Evolutionary conservation across 805 yeast genomes (phyloP), one percentile per base, ranked within the genome.

Genomic region (Wickerhamiella cacticola): DNA sequence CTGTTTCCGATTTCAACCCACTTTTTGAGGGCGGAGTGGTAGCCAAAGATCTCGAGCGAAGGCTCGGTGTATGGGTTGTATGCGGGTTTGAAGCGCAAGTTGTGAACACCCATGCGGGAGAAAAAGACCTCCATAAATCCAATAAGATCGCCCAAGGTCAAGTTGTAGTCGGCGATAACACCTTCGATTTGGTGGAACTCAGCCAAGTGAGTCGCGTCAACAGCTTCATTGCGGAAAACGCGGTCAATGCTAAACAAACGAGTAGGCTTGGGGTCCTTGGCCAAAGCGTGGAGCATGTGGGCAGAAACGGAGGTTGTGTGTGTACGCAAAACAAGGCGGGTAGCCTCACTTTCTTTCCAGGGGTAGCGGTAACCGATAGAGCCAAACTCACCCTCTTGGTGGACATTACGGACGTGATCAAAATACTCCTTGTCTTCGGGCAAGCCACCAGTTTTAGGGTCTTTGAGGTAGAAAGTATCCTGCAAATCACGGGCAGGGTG

Each of bases 1-100:
- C 96, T 87, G 74, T 92, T 92, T 67, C 99, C 99, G 61, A 92
- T 89, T 73, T 92, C 99, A 53, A 92, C 98, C 98, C 98, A 94
- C 66, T 86, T 92, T 58, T 75, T 80, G 59, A 92, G 75, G 45
- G 96, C 96, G 58, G 78, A 80, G 69, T 92, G 99, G 82, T 85
- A 92, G 44, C 96, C 92, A 67, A 82, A 92, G 56, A 92, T 92
- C 72, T 92, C 99, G 77, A 92, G 76, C 6, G 95, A 84, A 50
- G 99, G 99, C 69, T 92, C 99, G 50, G 99, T 92, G 75, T 92
- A 92, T 51, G 99, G 99, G 68, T 92, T 92, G 70, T 92, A 92
- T 34, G 99, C 94, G 55, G 99, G 96, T 72, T 92, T 92, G 79
- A 92, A 92, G 69, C 97, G 82, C 60, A 92, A 76, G 57, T 87